These are phyloP conservation scores for Jatropha multifida DNA, from an alignment of 441 rosid species.

Conservation along the genomic window DNA sequence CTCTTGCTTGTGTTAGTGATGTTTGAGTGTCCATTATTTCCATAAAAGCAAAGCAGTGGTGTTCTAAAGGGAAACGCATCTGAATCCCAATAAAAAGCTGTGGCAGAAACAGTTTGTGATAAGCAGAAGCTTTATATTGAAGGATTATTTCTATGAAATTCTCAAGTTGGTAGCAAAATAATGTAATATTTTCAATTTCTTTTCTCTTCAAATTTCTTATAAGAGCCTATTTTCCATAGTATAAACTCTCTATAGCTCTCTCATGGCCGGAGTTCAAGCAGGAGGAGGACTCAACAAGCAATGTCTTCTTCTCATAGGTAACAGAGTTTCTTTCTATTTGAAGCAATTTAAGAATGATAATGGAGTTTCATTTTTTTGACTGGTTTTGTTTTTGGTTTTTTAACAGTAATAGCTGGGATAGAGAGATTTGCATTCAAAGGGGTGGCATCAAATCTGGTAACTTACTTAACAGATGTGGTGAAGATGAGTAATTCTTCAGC, in stretches of 20 bases:
- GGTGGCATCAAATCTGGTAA: slow-evolving; percentile 87
- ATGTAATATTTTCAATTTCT: slow-evolving; percentile 2
- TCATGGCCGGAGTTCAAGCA: slow-evolving; percentile 39
- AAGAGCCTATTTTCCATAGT: too few species aligned
- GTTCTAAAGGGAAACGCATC: not conserved
- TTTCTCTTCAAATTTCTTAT: not conserved
- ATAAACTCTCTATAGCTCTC: not conserved
- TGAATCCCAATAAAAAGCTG: too few species aligned
- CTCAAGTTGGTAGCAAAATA: not conserved
- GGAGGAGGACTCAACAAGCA: slow-evolving; percentile 60
- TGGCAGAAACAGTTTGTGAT: too few species aligned
- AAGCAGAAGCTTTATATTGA: not conserved
- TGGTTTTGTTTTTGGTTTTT: not conserved
- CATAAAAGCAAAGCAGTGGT: not conserved
- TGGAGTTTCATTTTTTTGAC: not conserved
- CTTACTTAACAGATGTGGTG: slow-evolving; percentile 78
- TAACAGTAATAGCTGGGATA: slow-evolving; percentile 67
- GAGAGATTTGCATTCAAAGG: slow-evolving; percentile 98
- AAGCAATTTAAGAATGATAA: too few species aligned
- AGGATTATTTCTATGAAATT: too few species aligned
- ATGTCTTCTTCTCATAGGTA: slow-evolving; percentile 83
- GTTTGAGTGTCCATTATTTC: not conserved
- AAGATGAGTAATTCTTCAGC: slow-evolving; percentile 85
- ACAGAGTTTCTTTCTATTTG: not conserved
- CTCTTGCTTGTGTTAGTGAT: not conserved